Evolutionary conservation across 1,139 yeast genomes (phyloP), one percentile per base, ranked within the genome.

Genomic region (Protomyces arabidopsidicola): DNA sequence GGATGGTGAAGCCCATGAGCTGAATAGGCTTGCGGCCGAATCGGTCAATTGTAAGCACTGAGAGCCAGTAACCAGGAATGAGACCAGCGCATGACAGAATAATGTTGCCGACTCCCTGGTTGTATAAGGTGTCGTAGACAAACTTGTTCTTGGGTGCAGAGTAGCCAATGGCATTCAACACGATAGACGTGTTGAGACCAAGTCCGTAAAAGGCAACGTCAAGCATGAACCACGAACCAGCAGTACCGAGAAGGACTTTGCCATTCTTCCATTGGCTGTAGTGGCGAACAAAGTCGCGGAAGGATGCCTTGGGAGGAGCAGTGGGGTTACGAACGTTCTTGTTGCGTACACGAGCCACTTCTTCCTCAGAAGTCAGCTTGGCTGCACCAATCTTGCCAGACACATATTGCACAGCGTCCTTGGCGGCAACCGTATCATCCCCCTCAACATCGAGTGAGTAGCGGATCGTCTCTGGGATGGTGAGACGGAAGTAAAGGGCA

Each of bases 201-300:
- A 88, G 80, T 77, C 96, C 96, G 76, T 93, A 93, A 82, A 85
- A 90, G 67, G 97, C 97, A 75, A 93, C 89, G 81, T 93, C 98
- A 77, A 91, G 83, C 80, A 86, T 81, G 81, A 91, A 91, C 98
- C 98, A 93, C 59, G 95, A 86, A 76, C 91, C 95, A 69, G 97
- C 96, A 71, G 98, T 91, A 75, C 98, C 98, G 63, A 93, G 70
- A 71, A 93, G 81, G 67, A 86, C 84, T 79, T 87, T 88, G 77
- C 88, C 86, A 76, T 90, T 87, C 77, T 81, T 88, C 96, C 97
- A 90, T 78, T 90, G 87, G 63, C 84, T 79, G 75, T 91, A 93
- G 76, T 91, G 96, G 38, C 68, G 55, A 71, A 81, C 71, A 72
- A 69, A 70, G 64, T 72, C 75, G 53, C 69, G 68, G 71, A 75